Evolutionary conservation across 1,284 basidiomycete species (phyloP), one percentile per base, ranked within the genome.

Genomic region (Vanrija sp.): DNA sequence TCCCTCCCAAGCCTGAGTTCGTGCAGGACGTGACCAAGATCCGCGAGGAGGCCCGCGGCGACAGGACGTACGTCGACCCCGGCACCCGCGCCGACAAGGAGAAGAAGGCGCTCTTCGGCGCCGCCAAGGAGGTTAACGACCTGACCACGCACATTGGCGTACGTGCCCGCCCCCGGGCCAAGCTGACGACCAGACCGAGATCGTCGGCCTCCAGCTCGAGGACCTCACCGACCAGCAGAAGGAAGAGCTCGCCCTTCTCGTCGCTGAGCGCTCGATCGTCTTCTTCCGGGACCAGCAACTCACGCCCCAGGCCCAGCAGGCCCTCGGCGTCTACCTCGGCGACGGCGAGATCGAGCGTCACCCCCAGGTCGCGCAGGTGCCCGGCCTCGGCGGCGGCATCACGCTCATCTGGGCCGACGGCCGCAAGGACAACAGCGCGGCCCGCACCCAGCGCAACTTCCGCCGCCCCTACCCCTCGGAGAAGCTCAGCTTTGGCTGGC

Each of bases 401-500:
- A 50, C 48, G 1, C 48, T 64, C 15, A 61, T 59, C 45, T 63
- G 63, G 63, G 54, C 60, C 20, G 24, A 54, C 3, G 57, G 57
- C 18, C 45, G 59, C n/a, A 51, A 47, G 10, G 56, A 60, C 37
- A 41, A 36, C 3, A 5, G 31, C 10, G 31, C 31, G 10, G 1
- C 39, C 3, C 20, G 35, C 2, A 19, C 24, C 6, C 31, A 41
- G 15, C 41, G 49, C n/a, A 36, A 20, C 12, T 49, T 10, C 24
- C 57, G 60, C 9, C 35, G 53, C 8, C 62, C 60, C n/a, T 60
- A 61, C 49, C 59, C 58, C 20, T 54, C 57, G 16, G 65, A 66
- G 18, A 56, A 60, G 76, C 31, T 31, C 6, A 31, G 31, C 31
- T 84, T 84, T 47, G 82, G 86, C 60, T 86, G 87, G 77, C 83